Conservation (phyloP, 1,139 yeast genomes). For the Suhomyces chickasaworum region DNA sequence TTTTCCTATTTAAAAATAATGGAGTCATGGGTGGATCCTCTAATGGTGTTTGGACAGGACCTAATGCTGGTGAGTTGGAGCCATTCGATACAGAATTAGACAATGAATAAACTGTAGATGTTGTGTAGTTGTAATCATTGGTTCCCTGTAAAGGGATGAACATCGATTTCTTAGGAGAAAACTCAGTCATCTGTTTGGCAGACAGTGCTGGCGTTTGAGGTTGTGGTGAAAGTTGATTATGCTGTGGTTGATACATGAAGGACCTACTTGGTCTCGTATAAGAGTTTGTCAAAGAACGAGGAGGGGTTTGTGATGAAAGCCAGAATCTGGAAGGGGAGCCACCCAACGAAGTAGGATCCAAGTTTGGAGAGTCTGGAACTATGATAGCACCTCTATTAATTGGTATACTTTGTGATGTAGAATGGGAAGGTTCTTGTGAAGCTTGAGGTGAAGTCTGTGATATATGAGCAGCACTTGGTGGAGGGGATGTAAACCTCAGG, state of each 20-base stretch:
- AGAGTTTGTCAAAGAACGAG: conserved; percentile 34
- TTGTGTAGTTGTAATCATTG: conserved; percentile 15
- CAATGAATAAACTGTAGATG: conserved; percentile 7
- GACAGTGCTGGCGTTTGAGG: neutral
- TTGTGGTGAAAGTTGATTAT: conserved; percentile 1
- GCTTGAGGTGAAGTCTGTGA: conserved; percentile 9
- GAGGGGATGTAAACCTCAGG: conserved; percentile 35
- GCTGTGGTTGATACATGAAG: conserved; percentile 21
- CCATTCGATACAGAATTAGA: conserved; percentile 24
- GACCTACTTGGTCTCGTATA: conserved; percentile 22
- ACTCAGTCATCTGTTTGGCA: neutral
- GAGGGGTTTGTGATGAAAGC: conserved; percentile 56
- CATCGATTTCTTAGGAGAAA: conserved; percentile 7
- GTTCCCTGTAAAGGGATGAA: conserved; percentile 13
- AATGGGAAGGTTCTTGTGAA: conserved; percentile 16
- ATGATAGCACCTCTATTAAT: conserved; percentile 19
- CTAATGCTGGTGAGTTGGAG: conserved; percentile 37
- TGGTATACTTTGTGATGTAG: conserved; percentile 34
- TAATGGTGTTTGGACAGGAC: conserved; percentile 47
- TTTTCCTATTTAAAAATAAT: conserved; percentile 29
- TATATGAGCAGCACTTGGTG: conserved; percentile 14
- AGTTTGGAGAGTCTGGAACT: conserved; percentile 54
- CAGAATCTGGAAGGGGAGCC: conserved; percentile 60
- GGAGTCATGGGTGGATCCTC: conserved; percentile 55
- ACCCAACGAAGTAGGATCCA: conserved; percentile 54